Conservation (phyloP, 1,139 yeast genomes). For the Diutina mesorugosa region DNA sequence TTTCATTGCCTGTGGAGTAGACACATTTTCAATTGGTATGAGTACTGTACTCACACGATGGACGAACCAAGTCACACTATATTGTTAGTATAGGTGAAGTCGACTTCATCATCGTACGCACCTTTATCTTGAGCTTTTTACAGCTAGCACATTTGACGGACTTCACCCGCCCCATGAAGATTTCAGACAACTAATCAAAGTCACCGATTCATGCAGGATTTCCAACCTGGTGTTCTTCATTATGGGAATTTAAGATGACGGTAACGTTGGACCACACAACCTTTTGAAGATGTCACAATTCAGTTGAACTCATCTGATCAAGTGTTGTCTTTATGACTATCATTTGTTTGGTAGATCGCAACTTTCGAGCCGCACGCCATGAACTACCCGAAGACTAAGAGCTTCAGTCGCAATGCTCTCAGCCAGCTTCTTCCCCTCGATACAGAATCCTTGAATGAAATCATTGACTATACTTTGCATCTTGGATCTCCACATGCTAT, state of each 20-base stretch:
- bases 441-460: constrained; percentile 14
- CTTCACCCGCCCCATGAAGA: background rate
- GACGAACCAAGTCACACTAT: constrained; percentile 22
- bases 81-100: background rate
- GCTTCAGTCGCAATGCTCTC: constrained; percentile 20
- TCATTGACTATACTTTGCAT: constrained; percentile 34
- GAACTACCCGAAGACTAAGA: constrained; percentile 10
- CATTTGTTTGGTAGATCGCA: background rate
- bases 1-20: constrained; percentile 10
- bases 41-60: constrained; percentile 24
- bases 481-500: constrained; percentile 29
- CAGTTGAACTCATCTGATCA: background rate
- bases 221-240: background rate
- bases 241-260: too few relatives aligned
- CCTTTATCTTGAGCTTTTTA: background rate
- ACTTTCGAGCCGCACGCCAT: background rate
- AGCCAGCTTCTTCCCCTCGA: constrained; percentile 34
- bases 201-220: background rate
- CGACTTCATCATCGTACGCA: background rate
- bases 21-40: constrained; percentile 19
- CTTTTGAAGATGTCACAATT: too few relatives aligned
- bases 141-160: background rate
- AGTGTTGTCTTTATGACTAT: background rate
- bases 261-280: too few relatives aligned
- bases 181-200: too few relatives aligned